These are phyloP conservation scores for Lachnellula subtilissima DNA, from an alignment of 2,329 filamentous ascomycete species.

Conservation along the genomic window DNA sequence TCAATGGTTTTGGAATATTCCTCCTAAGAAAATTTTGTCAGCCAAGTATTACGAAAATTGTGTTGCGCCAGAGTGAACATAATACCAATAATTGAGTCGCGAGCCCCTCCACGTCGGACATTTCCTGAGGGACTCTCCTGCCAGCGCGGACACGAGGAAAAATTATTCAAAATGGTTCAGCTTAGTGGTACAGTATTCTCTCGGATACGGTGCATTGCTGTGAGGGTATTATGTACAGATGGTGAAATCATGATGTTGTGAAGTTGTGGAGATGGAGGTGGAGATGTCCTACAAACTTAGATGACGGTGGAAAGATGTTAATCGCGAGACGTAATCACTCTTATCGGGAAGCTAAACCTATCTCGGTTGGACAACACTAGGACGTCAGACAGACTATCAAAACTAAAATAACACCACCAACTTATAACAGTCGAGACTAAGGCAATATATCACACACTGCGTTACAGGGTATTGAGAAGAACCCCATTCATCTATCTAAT, in stretches of 20 bases:
- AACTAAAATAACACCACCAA: too few species aligned
- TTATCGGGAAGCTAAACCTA: not conserved
- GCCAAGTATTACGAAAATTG: constrained; percentile 1
- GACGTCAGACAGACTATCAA: not conserved
- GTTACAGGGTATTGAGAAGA: not conserved
- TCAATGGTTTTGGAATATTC: constrained; percentile 74
- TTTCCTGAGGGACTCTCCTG: not conserved
- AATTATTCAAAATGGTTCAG: not conserved
- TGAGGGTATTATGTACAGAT: not conserved
- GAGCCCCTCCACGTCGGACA: constrained; percentile 2
- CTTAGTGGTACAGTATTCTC: not conserved
- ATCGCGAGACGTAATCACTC: not conserved
- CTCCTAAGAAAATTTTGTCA: constrained; percentile 35
- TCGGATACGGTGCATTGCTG: not conserved
- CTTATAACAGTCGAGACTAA: too few species aligned
- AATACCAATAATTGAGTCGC: constrained; percentile 3
- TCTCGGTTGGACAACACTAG: not conserved
- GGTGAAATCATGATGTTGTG: not conserved
- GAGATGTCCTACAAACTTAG: not conserved
- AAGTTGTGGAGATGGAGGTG: not conserved
- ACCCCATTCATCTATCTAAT: constrained; percentile 26
- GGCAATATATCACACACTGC: too few species aligned
- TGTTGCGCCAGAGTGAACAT: not conserved
- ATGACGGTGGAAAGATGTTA: not conserved
- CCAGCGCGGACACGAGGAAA: not conserved